Percentiles rank a stretch among this genome's conserved stretches.
Evolutionary conservation across 345 rosid genomes (phyloP).

Genomic region (Bruguiera sexangula): DNA sequence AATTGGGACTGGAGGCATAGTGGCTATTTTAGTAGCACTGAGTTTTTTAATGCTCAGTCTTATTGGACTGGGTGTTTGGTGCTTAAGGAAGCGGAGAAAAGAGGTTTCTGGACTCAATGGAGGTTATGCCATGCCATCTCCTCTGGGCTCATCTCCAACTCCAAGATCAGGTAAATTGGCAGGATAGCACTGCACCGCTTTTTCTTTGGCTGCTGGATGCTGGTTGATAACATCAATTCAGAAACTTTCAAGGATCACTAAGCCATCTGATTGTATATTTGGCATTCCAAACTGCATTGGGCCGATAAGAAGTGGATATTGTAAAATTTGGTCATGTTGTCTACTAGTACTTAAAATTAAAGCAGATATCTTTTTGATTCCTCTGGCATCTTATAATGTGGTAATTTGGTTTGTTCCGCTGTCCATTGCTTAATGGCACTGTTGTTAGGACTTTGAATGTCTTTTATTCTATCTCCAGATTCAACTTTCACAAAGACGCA

Average conservation of each 20-base stretch:
- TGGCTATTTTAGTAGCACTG: conserved; percentile 49
- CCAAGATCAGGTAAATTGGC: conserved; percentile 50
- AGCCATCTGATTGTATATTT: not conserved
- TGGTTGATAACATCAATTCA: not conserved
- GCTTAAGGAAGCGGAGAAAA: conserved; percentile 56
- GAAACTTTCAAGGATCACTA: not conserved
- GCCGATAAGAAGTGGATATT: not conserved
- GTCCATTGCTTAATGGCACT: conserved; percentile 2
- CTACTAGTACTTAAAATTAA: not conserved
- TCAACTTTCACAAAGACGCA: conserved; percentile 43
- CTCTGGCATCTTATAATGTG: not conserved
- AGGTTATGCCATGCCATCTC: conserved; percentile 64
- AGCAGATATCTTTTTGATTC: not conserved
- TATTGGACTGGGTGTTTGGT: conserved; percentile 53
- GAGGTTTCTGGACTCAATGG: conserved; percentile 42
- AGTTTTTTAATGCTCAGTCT: conserved; percentile 56
- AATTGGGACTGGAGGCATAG: conserved; percentile 39
- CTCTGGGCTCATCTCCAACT: conserved; percentile 46
- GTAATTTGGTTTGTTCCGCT: not conserved
- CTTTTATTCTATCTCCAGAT: conserved; percentile 43
- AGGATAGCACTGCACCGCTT: not conserved
- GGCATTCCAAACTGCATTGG: not conserved
- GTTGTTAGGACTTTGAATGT: conserved; percentile 9
- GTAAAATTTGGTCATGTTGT: not conserved
- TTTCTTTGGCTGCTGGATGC: conserved; percentile 2